Evolutionary conservation across 2,329 filamentous ascomycete genomes (phyloP).

Genomic region (Cytospora leucostoma): DNA sequence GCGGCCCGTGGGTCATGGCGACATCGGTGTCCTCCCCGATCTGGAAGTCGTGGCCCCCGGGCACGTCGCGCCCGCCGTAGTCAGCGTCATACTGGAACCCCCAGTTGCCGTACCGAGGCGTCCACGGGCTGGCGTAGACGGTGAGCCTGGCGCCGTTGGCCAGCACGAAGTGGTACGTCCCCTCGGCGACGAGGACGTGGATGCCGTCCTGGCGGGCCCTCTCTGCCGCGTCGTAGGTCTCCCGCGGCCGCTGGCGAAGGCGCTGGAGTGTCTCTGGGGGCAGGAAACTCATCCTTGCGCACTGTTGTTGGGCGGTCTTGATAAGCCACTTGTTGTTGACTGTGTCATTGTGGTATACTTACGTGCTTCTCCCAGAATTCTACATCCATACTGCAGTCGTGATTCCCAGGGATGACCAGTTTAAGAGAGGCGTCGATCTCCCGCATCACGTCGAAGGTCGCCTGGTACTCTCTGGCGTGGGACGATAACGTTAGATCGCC

Average conservation of each 20-base stretch:
- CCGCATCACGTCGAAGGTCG: constrained; percentile 23
- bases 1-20: constrained; percentile 23
- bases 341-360: neutral
- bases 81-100: constrained; percentile 19
- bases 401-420: constrained; percentile 25
- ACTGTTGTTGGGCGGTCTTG: neutral
- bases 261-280: neutral
- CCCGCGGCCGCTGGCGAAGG: constrained; percentile 40
- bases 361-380: constrained; percentile 10
- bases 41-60: constrained; percentile 18
- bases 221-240: constrained; percentile 35
- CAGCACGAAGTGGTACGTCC: constrained; percentile 23
- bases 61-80: neutral
- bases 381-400: constrained; percentile 21
- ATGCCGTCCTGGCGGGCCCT: constrained; percentile 19
- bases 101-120: constrained; percentile 25
- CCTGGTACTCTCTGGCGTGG: constrained; percentile 15
- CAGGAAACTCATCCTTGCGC: constrained; percentile 2
- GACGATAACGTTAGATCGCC: constrained; percentile 14
- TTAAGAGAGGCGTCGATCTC: constrained; percentile 24
- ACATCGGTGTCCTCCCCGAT: constrained; percentile 19
- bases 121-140: constrained; percentile 25
- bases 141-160: constrained; percentile 21
- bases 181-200: constrained; percentile 17
- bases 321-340: neutral